Percentiles rank a stretch among this genome's conserved stretches.
Evolutionary conservation across 352 stramenopile genomes (phyloP).

Genomic region (Globisporangium nagaii): DNA sequence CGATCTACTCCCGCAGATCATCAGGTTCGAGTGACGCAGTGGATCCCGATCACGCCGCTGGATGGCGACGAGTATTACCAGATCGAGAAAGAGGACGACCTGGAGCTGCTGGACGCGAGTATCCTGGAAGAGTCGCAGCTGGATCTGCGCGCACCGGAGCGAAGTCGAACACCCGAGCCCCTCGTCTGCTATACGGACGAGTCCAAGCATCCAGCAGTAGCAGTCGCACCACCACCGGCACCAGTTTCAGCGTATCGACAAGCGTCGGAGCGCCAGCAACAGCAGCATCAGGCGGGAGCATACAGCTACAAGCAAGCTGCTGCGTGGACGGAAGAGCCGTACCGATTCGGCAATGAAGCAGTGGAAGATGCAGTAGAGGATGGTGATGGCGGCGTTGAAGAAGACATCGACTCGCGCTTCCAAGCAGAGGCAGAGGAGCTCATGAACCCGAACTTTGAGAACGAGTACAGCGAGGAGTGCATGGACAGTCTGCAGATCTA

Average conservation of each 20-base stretch:
- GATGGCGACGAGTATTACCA: slow-evolving; percentile 31
- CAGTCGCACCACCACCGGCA: no score
- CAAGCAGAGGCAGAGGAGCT: slow-evolving; percentile 55
- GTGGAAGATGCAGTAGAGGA: slow-evolving; percentile 11
- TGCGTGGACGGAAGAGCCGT: not conserved
- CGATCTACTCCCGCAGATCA: not conserved
- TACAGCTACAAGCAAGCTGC: not conserved
- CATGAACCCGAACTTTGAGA: slow-evolving; percentile 79
- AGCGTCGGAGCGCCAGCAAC: not conserved
- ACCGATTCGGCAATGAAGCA: not conserved
- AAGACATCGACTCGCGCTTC: slow-evolving; percentile 32
- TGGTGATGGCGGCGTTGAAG: slow-evolving; percentile 10
- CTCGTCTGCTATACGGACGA: slow-evolving; percentile 22
- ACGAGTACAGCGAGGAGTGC: slow-evolving; percentile 76
- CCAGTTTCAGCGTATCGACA: not conserved
- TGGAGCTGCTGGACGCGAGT: slow-evolving; percentile 42
- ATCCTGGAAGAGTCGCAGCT: slow-evolving; percentile 44
- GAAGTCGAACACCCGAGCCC: slow-evolving; percentile 52
- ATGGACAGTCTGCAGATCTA: slow-evolving; percentile 72
- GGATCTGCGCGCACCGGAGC: slow-evolving; percentile 45
- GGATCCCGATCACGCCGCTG: slow-evolving; percentile 33
- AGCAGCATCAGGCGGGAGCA: not conserved
- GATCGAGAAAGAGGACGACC: slow-evolving; percentile 24
- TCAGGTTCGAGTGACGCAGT: slow-evolving; percentile 18
- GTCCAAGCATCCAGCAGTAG: not conserved